Evolutionary conservation across 345 rosid species (phyloP), one percentile per base, ranked within the genome.

Genomic region (Microcos paniculata): DNA sequence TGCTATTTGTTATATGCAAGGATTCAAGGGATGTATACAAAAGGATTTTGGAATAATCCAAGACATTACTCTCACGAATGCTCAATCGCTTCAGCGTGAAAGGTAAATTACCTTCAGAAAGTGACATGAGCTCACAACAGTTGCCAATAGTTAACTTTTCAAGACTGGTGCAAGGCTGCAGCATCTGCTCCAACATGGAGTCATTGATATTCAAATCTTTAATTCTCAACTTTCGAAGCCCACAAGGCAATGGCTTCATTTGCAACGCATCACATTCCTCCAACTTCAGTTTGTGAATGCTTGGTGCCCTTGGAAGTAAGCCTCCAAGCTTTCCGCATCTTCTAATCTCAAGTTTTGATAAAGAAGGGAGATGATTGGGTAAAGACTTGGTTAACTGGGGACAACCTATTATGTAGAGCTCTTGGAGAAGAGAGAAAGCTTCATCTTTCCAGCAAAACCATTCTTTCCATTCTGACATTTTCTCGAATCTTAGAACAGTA

Each of bases 1-100:
- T 10, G 4, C 1, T 1, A 1, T 11, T 0, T 16, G 0, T 8
- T 19, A 49, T 30, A 0, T 2, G 1, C 26, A 69, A 69, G 42
- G 18, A 49, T 28, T 69, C 58, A 49, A 69, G 72, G 42, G 59
- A 30, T 49, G 72, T 31, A 69, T 30, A 68, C 40, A 48, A 9
- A 42, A 68, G 24, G 72, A 48, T 5, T n/a, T 49, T 49, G 3
- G 73, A 69, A 69, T 1, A 49, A 31, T 49, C 73, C 73, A 49
- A 19, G 4, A 49, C 16, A 30, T 0, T 1, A 69, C 72, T 48
- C 2, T 7, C 4, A 1, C n/a, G 3, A 10, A 69, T 49, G 16
- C 1, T 11, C 59, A 69, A 49, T 18, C 30, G 5, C 40, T 49
- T 69, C 18, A 69, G 59, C 14, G 73, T 69, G 2, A 4, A n/a